A percentile compares a stretch with the other conserved stretches of the same genome.
These are phyloP conservation scores for Hylodesmum podocarpum DNA, from an alignment of 306 rosid genomes.

Conservation along the genomic window DNA sequence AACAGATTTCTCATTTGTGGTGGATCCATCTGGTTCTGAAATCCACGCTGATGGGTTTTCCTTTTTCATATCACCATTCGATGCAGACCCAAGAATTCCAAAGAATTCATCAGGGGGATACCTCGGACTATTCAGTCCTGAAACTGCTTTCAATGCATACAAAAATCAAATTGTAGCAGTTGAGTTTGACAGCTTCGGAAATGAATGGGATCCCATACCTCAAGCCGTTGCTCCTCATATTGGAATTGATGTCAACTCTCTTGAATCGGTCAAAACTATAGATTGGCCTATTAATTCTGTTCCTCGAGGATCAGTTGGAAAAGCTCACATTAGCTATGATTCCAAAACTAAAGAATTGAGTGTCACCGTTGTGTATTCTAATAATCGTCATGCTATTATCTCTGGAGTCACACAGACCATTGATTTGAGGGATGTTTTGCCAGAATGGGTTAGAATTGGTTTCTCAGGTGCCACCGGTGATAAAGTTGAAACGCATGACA, in stretches of 20 bases:
- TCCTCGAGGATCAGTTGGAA: not conserved
- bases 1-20: not conserved
- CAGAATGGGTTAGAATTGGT: slow-evolving; percentile 32
- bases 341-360: not conserved
- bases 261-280: not conserved
- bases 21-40: not conserved
- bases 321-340: slow-evolving; percentile 14
- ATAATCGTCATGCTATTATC: no score
- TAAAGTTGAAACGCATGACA: not conserved
- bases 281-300: slow-evolving; percentile 5
- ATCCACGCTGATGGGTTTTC: slow-evolving; percentile 48
- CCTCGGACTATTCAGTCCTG: slow-evolving; percentile 26
- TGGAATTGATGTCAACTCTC: slow-evolving; percentile 48
- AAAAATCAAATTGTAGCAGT: slow-evolving; percentile 45
- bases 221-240: slow-evolving; percentile 29
- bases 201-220: slow-evolving; percentile 45
- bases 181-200: slow-evolving; percentile 47
- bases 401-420: not conserved
- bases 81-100: slow-evolving; percentile 24
- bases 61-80: slow-evolving; percentile 53
- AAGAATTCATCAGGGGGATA: slow-evolving; percentile 25
- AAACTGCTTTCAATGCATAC: slow-evolving; percentile 10
- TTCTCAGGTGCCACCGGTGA: slow-evolving; percentile 22
- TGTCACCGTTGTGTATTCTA: not conserved
- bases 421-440: slow-evolving; percentile 13